Conservation (phyloP, 2,329 filamentous ascomycete genomes). For the Colletotrichum horii region DNA sequence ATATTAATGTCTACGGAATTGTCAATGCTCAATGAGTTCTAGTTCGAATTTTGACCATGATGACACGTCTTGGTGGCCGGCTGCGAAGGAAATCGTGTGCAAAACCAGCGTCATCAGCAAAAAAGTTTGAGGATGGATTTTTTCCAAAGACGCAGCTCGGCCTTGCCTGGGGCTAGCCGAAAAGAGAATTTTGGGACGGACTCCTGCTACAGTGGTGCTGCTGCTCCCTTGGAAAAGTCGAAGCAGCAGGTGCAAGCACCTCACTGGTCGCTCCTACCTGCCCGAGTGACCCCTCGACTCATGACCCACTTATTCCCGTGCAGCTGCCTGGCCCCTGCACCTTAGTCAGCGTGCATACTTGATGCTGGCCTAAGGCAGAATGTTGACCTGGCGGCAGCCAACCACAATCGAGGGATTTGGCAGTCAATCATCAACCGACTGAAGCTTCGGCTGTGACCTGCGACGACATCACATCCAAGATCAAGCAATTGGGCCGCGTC, state of each 20-base stretch:
- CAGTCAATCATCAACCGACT: conserved; percentile 24
- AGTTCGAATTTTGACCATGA: conserved; percentile 59
- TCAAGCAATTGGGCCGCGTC: conserved; percentile 33
- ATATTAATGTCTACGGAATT: conserved; percentile 62
- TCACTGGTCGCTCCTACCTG: neutral
- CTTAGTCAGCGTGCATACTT: neutral
- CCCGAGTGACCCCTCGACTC: neutral
- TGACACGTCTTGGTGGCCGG: conserved; percentile 53
- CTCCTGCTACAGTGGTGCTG: neutral
- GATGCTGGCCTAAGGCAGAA: conserved; percentile 38
- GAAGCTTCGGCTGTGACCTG: conserved; percentile 24
- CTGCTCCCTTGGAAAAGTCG: neutral
- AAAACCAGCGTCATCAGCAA: conserved; percentile 54
- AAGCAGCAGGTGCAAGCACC: neutral
- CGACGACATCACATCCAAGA: conserved; percentile 25
- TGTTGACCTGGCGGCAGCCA: neutral
- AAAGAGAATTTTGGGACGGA: conserved; percentile 2
- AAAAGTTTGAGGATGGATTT: conserved; percentile 44
- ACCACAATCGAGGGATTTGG: conserved; percentile 23
- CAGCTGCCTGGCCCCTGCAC: neutral
- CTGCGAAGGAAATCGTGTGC: conserved; percentile 47
- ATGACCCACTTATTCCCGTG: neutral
- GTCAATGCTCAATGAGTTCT: conserved; percentile 48
- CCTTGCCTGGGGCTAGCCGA: conserved; percentile 21
- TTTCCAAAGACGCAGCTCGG: conserved; percentile 19